Conservation (phyloP, 768 basidiomycete species). For the Pisolithus albus region DNA sequence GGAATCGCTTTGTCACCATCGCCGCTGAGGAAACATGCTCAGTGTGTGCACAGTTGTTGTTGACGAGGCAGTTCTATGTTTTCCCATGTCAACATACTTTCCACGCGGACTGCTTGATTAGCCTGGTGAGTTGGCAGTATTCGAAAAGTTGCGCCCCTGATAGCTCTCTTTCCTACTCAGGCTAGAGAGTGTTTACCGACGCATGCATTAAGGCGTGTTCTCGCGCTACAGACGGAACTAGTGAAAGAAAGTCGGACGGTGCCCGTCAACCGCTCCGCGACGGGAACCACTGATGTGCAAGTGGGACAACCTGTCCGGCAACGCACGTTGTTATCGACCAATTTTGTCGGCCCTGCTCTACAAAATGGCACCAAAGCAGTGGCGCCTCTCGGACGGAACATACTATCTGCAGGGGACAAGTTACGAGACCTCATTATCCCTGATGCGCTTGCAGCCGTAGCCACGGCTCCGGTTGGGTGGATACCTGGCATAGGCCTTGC, state of each 20-base stretch:
- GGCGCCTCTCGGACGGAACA: conserved; percentile 65
- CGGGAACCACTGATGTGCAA: conserved; percentile 27
- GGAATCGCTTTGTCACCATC: conserved; percentile 87
- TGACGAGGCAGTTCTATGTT: conserved; percentile 93
- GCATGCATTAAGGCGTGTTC: conserved; percentile 73
- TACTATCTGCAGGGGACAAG: conserved; percentile 84
- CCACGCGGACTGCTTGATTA: conserved; percentile 96
- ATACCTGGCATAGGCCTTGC: conserved; percentile 58
- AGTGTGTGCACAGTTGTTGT: conserved; percentile 64
- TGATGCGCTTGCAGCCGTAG: conserved; percentile 81
- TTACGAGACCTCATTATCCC: conserved; percentile 90
- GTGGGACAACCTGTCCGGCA: conserved; percentile 44
- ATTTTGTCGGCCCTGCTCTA: conserved; percentile 48
- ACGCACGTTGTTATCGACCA: conserved; percentile 68
- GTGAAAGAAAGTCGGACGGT: conserved; percentile 44
- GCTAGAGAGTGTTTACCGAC: conserved; percentile 89
- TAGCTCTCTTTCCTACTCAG: conserved; percentile 34
- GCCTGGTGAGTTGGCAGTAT: conserved; percentile 56
- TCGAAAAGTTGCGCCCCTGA: background rate
- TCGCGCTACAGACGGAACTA: conserved; percentile 79
- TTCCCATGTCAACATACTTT: conserved; percentile 98
- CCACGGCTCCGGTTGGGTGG: conserved; percentile 66
- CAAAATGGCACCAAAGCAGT: conserved; percentile 62
- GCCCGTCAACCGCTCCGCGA: conserved; percentile 28
- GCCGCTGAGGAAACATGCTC: conserved; percentile 84